These are phyloP conservation scores for Mycena crocata DNA, from an alignment of 768 basidiomycete genomes.

Conservation along the genomic window DNA sequence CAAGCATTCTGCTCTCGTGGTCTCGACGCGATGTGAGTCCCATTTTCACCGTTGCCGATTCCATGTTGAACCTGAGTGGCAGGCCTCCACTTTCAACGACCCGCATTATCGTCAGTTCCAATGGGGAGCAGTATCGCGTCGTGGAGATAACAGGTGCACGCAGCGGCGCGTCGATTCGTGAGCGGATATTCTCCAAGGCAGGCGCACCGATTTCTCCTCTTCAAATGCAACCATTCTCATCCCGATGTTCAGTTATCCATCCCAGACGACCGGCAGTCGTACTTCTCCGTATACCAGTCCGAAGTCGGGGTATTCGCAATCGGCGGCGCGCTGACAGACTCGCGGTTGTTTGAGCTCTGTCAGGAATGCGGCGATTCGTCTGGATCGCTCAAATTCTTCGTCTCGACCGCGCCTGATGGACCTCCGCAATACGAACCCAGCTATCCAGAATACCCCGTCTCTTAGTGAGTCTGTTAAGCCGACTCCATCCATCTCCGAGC, in stretches of 20 bases:
- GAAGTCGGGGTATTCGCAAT: conserved; percentile 60
- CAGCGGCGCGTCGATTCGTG: conserved; percentile 57
- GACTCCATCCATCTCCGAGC: too few relatives aligned
- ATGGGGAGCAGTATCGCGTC: conserved; percentile 61
- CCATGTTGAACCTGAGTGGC: conserved; percentile 14
- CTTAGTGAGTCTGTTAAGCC: conserved; percentile 3
- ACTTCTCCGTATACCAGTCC: conserved; percentile 60
- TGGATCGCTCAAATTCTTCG: conserved; percentile 63
- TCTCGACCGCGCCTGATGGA: conserved; percentile 58
- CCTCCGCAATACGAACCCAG: conserved; percentile 42
- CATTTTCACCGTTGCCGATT: neutral
- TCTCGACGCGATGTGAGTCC: conserved; percentile 26
- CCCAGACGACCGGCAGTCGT: conserved; percentile 51
- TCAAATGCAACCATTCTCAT: neutral
- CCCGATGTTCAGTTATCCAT: conserved; percentile 51
- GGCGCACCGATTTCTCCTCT: conserved; percentile 1
- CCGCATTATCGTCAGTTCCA: conserved; percentile 61
- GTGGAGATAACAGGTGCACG: conserved; percentile 61
- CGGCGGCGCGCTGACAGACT: conserved; percentile 54
- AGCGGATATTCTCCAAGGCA: conserved; percentile 59
- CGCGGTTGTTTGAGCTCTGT: conserved; percentile 54
- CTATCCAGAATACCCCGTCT: conserved; percentile 23
- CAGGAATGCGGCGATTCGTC: conserved; percentile 58
- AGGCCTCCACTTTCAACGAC: conserved; percentile 49
- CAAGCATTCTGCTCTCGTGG: too few relatives aligned